Percentiles rank a stretch among this genome's conserved stretches.
Conservation (phyloP, 2,329 filamentous ascomycete species). For the Fusarium sp. region DNA sequence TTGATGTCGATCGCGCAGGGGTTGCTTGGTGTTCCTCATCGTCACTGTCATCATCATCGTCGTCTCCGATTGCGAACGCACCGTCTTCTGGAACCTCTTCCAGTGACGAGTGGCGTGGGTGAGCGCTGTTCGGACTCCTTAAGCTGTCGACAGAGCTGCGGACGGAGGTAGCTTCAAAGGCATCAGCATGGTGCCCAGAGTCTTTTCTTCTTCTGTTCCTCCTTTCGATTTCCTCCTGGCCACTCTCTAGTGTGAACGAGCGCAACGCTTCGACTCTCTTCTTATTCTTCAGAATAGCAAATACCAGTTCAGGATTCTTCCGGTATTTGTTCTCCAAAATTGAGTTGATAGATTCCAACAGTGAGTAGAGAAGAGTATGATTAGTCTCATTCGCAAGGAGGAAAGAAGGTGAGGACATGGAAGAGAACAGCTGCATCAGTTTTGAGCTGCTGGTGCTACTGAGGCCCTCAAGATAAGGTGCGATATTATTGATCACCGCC, state of each 20-base stretch:
- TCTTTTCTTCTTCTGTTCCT: constrained; percentile 78
- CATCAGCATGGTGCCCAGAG: constrained; percentile 60
- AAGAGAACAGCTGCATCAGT: constrained; percentile 86
- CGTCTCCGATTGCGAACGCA: constrained; percentile 89
- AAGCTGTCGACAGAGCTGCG: constrained; percentile 76
- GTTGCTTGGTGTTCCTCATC: constrained; percentile 66
- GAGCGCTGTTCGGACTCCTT: constrained; percentile 64
- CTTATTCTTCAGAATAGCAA: constrained; percentile 80
- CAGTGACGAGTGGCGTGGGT: constrained; percentile 42
- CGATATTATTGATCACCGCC: constrained; percentile 93
- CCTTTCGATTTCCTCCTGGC: constrained; percentile 89
- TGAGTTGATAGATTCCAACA: constrained; percentile 89
- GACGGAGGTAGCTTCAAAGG: constrained; percentile 60
- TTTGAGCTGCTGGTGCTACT: constrained; percentile 81
- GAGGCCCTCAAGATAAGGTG: constrained; percentile 83
- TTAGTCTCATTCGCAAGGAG: constrained; percentile 93
- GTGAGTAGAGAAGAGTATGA: constrained; percentile 79
- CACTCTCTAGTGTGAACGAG: constrained; percentile 90
- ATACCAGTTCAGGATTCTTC: constrained; percentile 83
- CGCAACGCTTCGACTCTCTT: constrained; percentile 87
- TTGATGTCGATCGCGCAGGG: constrained; percentile 71
- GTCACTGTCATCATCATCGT: constrained; percentile 66
- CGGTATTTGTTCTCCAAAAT: constrained; percentile 89
- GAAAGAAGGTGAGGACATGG: constrained; percentile 94
- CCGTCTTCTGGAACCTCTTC: constrained; percentile 68